phyloP scores from a whole-genome alignment of 257 asterid species.

The Lantana camara region DNA sequence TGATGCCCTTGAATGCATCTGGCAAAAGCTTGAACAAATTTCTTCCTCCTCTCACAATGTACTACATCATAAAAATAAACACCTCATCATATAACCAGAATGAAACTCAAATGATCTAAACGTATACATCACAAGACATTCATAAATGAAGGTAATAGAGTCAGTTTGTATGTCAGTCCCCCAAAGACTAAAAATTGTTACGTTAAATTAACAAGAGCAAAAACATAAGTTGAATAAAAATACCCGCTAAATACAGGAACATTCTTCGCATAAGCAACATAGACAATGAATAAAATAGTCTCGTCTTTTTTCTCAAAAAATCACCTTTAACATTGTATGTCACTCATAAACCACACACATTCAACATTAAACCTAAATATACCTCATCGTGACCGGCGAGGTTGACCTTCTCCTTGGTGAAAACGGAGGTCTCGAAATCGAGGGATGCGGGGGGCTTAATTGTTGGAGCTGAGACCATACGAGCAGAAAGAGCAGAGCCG shows the following conservation, averaged over 20 bases:
- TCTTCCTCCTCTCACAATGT: slow-evolving; percentile 97
- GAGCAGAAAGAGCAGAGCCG: slow-evolving; percentile 56
- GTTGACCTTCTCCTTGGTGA: slow-evolving; percentile 77
- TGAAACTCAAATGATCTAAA: neutral
- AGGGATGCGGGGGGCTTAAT: slow-evolving; percentile 48
- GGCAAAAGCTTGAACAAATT: slow-evolving; percentile 82
- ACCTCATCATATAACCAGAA: slow-evolving; percentile 7
- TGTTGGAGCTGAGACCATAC: slow-evolving; percentile 61
- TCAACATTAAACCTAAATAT: neutral
- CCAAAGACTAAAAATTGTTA: neutral
- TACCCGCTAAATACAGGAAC: neutral
- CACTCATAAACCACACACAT: neutral
- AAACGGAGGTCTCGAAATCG: slow-evolving; percentile 79
- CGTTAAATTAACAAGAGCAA: neutral
- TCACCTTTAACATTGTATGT: no score
- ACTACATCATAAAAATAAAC: slow-evolving; percentile 44
- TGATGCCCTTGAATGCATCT: slow-evolving; percentile 87
- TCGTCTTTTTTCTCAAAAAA: neutral
- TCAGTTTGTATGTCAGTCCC: neutral
- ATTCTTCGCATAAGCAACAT: neutral
- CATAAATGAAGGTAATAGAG: neutral
- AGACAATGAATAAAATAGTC: neutral
- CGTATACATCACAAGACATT: neutral
- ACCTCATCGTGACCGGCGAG: slow-evolving; percentile 95
- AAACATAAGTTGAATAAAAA: neutral